These are phyloP conservation scores for Microbotryomycetes sp. DNA, from an alignment of 1,284 basidiomycete genomes.

Conservation along the genomic window DNA sequence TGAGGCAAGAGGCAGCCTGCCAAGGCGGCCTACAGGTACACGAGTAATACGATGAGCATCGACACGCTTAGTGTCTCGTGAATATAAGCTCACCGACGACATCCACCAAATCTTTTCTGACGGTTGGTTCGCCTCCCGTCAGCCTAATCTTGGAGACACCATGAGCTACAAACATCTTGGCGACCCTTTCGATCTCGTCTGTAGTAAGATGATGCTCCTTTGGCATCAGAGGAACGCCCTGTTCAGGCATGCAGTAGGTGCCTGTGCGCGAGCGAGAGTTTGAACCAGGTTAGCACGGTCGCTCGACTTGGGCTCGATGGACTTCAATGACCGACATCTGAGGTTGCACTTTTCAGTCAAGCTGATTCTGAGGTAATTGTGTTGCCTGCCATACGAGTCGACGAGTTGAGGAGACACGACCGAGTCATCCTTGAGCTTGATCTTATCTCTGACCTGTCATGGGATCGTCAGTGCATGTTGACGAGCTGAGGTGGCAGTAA, in stretches of 20 bases:
- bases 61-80: not conserved
- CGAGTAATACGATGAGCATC: not conserved
- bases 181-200: slow-evolving; percentile 66
- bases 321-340: slow-evolving; percentile 55
- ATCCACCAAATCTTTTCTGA: slow-evolving; percentile 67
- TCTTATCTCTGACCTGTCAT: too few relatives aligned
- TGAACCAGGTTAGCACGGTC: not conserved
- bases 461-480: too few relatives aligned
- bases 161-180: slow-evolving; percentile 63
- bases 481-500: too few relatives aligned
- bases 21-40: slow-evolving; percentile 32
- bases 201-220: slow-evolving; percentile 62
- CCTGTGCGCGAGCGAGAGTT: slow-evolving; percentile 46
- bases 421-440: slow-evolving; percentile 5
- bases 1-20: slow-evolving; percentile 49
- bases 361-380: slow-evolving; percentile 78
- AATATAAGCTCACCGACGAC: slow-evolving; percentile 55
- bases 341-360: slow-evolving; percentile 81
- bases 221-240: slow-evolving; percentile 70
- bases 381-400: slow-evolving; percentile 60
- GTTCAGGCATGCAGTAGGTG: slow-evolving; percentile 84
- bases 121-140: slow-evolving; percentile 81
- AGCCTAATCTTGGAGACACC: slow-evolving; percentile 80
- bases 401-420: slow-evolving; percentile 30
- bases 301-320: not conserved